phyloP scores from a whole-genome alignment of 2,329 filamentous ascomycete species.

The Diaporthe longicolla region DNA sequence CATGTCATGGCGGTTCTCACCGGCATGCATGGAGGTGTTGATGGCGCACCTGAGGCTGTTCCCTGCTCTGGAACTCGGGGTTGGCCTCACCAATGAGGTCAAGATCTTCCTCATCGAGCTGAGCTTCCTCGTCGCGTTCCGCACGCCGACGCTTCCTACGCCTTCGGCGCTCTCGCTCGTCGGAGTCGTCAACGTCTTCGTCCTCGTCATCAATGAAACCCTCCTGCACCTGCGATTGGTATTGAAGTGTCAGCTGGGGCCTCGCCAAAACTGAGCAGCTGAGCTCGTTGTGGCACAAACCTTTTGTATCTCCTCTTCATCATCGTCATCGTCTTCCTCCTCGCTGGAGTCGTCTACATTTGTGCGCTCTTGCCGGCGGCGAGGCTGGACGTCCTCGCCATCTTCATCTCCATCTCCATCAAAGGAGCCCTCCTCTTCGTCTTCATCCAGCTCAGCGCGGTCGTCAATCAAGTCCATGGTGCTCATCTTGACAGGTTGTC shows the following conservation, averaged over 20 bases:
- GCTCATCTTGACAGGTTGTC: slow-evolving; percentile 67
- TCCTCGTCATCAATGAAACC: slow-evolving; percentile 95
- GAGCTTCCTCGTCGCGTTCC: slow-evolving; percentile 87
- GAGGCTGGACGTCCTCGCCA: slow-evolving; percentile 77
- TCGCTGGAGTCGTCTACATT: slow-evolving; percentile 87
- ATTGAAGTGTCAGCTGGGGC: slow-evolving; percentile 22
- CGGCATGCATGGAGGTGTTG: not conserved
- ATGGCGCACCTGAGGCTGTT: slow-evolving; percentile 48
- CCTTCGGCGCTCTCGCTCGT: slow-evolving; percentile 70
- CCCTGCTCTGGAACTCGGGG: slow-evolving; percentile 77
- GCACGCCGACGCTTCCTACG: slow-evolving; percentile 82
- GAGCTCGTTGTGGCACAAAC: slow-evolving; percentile 57
- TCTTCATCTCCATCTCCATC: slow-evolving; percentile 85
- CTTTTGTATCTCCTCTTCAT: slow-evolving; percentile 85
- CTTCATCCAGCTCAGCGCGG: slow-evolving; percentile 87
- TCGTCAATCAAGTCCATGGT: slow-evolving; percentile 86
- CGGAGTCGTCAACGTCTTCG: slow-evolving; percentile 73
- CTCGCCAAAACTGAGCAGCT: not conserved
- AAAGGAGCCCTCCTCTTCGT: slow-evolving; percentile 87
- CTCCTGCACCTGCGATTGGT: slow-evolving; percentile 78
- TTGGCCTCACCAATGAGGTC: slow-evolving; percentile 92
- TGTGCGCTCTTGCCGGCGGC: slow-evolving; percentile 58
- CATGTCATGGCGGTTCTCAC: not conserved
- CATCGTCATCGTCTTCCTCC: slow-evolving; percentile 92
- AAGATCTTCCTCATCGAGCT: slow-evolving; percentile 94